Conservation (phyloP, 1,284 basidiomycete species). For the Peniophora sp. region DNA sequence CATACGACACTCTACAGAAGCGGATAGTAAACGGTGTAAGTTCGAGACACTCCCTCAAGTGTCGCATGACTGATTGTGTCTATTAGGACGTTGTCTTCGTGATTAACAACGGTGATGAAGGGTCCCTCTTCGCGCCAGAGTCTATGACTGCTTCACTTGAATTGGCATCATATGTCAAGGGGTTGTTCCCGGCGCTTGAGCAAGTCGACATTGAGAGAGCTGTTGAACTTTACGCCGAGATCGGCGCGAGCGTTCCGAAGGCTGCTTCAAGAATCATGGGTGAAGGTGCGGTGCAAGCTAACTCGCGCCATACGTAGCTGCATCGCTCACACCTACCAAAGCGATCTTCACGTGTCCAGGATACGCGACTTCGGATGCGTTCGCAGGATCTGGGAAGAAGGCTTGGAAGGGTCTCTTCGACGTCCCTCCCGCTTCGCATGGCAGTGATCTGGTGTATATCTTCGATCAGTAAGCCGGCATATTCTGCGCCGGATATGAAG, state of each 20-base stretch:
- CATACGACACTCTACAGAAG: slow-evolving; percentile 26
- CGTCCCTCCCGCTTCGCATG: slow-evolving; percentile 27
- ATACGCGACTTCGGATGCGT: slow-evolving; percentile 23
- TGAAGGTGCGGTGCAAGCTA: slow-evolving; percentile 31
- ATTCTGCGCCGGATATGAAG: neutral
- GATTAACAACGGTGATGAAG: slow-evolving; percentile 26
- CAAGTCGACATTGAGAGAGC: slow-evolving; percentile 16
- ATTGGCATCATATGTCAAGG: slow-evolving; percentile 22
- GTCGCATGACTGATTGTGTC: slow-evolving; percentile 5
- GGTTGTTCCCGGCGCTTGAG: slow-evolving; percentile 30
- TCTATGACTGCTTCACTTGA: slow-evolving; percentile 17
- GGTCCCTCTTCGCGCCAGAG: slow-evolving; percentile 27
- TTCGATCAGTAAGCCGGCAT: slow-evolving; percentile 16
- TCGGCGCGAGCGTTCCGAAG: neutral
- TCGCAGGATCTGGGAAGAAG: slow-evolving; percentile 23
- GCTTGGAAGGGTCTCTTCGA: slow-evolving; percentile 26
- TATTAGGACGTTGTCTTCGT: slow-evolving; percentile 24
- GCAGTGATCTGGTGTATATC: slow-evolving; percentile 24
- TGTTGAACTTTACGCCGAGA: slow-evolving; percentile 18
- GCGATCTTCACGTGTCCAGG: slow-evolving; percentile 29
- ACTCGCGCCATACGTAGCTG: neutral
- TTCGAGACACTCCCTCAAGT: neutral
- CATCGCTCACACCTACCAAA: neutral
- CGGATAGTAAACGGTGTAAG: neutral
- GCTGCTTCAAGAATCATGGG: slow-evolving; percentile 31